phyloP scores from a whole-genome alignment of 495 filamentous ascomycete genomes.

The Podospora conica region DNA sequence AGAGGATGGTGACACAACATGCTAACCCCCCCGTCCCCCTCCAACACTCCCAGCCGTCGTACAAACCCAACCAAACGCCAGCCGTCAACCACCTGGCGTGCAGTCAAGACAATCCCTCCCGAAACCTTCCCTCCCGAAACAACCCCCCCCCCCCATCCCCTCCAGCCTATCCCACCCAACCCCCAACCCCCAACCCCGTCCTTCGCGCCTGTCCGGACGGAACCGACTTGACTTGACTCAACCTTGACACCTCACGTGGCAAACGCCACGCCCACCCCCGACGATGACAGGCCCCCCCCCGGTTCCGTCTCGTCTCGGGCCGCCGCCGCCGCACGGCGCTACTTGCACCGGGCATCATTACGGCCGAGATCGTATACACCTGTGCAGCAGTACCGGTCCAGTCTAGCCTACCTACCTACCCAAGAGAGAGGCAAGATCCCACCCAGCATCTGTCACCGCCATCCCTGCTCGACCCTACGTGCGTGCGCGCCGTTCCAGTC shows the following conservation, averaged over 20 bases:
- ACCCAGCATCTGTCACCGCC: too few relatives aligned
- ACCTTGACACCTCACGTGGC: neutral
- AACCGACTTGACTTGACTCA: neutral
- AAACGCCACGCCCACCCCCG: too few relatives aligned
- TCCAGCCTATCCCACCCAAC: too few relatives aligned
- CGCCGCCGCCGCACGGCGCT: neutral
- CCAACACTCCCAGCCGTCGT: too few relatives aligned
- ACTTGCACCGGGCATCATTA: neutral
- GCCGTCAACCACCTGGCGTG: neutral
- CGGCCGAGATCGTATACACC: neutral
- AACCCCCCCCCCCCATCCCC: neutral
- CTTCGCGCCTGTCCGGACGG: too few relatives aligned
- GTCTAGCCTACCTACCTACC: neutral
- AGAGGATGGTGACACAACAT: too few relatives aligned
- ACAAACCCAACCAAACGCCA: neutral
- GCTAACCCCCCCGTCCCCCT: too few relatives aligned
- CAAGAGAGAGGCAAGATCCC: neutral
- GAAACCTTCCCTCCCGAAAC: neutral
- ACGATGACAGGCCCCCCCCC: too few relatives aligned
- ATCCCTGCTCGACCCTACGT: neutral
- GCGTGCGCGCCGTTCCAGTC: too few relatives aligned
- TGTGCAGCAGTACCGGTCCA: neutral
- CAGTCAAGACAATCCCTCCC: neutral
- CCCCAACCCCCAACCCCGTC: neutral
- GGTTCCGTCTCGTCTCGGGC: neutral